phyloP scores from a whole-genome alignment of 2,329 filamentous ascomycete genomes.

The Penicillium sp. region DNA sequence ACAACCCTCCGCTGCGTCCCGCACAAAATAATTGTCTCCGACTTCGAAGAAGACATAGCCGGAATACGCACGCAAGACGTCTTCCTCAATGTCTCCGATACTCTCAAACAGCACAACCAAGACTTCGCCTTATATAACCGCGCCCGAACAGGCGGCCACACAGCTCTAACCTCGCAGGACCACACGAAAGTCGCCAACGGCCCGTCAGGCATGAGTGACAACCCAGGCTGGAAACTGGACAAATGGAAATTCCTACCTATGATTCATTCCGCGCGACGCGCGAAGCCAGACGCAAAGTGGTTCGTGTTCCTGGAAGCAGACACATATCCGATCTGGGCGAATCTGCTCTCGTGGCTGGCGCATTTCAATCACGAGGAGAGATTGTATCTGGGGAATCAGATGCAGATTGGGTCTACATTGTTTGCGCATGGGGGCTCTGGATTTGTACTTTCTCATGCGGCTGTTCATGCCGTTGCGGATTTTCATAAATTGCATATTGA shows the following conservation, averaged over 20 bases:
- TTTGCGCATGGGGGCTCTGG: slow-evolving; percentile 54
- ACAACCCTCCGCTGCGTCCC: slow-evolving; percentile 58
- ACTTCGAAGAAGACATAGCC: slow-evolving; percentile 54
- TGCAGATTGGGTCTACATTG: slow-evolving; percentile 45
- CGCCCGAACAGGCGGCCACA: slow-evolving; percentile 41
- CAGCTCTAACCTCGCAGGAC: slow-evolving; percentile 33
- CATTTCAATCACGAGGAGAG: slow-evolving; percentile 46
- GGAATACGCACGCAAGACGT: slow-evolving; percentile 53
- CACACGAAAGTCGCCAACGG: slow-evolving; percentile 32
- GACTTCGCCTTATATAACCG: slow-evolving; percentile 40
- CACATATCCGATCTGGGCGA: slow-evolving; percentile 54
- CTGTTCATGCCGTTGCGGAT: slow-evolving; percentile 44
- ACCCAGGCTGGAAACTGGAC: slow-evolving; percentile 50
- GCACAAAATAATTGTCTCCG: slow-evolving; percentile 59
- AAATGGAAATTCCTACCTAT: slow-evolving; percentile 59
- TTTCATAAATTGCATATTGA: slow-evolving; percentile 41
- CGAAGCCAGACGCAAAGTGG: slow-evolving; percentile 52
- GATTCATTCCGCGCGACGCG: slow-evolving; percentile 48
- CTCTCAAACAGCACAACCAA: slow-evolving; percentile 11
- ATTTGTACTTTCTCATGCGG: slow-evolving; percentile 50
- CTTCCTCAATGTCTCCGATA: slow-evolving; percentile 43
- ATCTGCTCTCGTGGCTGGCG: slow-evolving; percentile 52
- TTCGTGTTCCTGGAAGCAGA: slow-evolving; percentile 59
- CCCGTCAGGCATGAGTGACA: slow-evolving; percentile 37
- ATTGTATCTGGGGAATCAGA: slow-evolving; percentile 53